Evolutionary conservation across 176 grass and related monocot species (phyloP).

Genomic region (Raddia guianensis): DNA sequence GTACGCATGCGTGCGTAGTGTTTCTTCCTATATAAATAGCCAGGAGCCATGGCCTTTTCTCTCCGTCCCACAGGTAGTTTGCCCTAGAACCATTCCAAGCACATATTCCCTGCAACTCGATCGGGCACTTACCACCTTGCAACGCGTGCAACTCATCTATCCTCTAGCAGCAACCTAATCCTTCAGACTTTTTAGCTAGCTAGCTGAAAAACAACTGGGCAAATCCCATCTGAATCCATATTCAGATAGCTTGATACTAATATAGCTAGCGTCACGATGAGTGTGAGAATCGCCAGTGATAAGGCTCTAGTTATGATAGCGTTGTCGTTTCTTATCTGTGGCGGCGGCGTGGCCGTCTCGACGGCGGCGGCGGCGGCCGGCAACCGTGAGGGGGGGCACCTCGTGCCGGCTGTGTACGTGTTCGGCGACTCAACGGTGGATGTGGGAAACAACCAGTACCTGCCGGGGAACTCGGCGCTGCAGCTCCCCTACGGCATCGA

Average conservation of each 20-base stretch:
- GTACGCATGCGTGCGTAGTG: background rate
- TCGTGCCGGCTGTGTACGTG: constrained; percentile 62
- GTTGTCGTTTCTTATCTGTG: background rate
- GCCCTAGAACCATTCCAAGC: constrained; percentile 44
- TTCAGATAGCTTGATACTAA: background rate
- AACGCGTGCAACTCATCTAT: constrained; percentile 42
- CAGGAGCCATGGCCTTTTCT: background rate
- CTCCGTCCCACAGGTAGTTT: constrained; percentile 21
- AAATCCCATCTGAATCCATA: background rate
- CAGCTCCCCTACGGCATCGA: constrained; percentile 66
- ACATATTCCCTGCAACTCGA: constrained; percentile 39
- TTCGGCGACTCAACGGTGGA: constrained; percentile 68
- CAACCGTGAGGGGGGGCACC: constrained; percentile 23
- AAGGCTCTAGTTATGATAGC: constrained; percentile 26
- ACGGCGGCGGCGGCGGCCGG: background rate
- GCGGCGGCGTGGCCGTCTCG: background rate
- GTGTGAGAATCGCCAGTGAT: background rate
- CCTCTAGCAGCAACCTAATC: constrained; percentile 3
- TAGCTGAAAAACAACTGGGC: background rate
- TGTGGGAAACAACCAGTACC: constrained; percentile 61
- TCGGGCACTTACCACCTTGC: constrained; percentile 35
- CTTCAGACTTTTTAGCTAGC: background rate
- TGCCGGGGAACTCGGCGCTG: constrained; percentile 36
- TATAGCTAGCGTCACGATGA: constrained; percentile 25
- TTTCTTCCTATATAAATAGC: constrained; percentile 22